Evolutionary conservation across 306 rosid species (phyloP).

Genomic region (Fragaria vesca): DNA sequence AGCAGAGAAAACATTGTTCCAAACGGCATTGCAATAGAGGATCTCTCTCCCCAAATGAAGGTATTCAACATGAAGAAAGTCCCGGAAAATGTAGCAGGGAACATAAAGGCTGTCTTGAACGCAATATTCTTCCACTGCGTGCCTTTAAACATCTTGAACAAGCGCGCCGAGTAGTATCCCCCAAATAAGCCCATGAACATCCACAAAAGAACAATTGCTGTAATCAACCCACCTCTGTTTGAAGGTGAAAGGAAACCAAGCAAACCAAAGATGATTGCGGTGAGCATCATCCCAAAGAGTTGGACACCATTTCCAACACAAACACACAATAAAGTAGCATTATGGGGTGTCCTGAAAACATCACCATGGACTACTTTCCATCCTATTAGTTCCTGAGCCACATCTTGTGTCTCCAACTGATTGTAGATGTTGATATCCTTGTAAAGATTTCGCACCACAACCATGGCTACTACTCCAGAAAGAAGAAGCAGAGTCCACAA

Average conservation of each 20-base stretch:
- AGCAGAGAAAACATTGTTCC: constrained; percentile 88
- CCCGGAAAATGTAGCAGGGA: constrained; percentile 80
- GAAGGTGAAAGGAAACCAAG: constrained; percentile 93
- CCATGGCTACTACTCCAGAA: constrained; percentile 99
- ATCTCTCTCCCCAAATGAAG: constrained; percentile 81
- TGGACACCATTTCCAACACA: constrained; percentile 95
- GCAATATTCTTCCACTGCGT: constrained; percentile 94
- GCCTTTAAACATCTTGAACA: constrained; percentile 97
- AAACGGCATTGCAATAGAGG: constrained; percentile 88
- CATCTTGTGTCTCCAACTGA: constrained; percentile 95
- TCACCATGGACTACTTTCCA: constrained; percentile 99
- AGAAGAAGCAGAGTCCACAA: constrained; percentile 92
- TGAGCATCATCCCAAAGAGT: constrained; percentile 81
- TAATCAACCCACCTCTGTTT: constrained; percentile 91
- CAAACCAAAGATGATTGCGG: constrained; percentile 82
- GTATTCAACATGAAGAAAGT: constrained; percentile 68
- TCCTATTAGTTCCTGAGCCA: constrained; percentile 64
- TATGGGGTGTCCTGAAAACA: constrained; percentile 81
- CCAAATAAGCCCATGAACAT: constrained; percentile 96
- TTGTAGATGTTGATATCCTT: constrained; percentile 93
- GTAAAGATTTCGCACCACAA: constrained; percentile 95
- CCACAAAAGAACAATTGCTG: constrained; percentile 96
- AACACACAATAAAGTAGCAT: constrained; percentile 80
- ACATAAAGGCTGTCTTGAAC: constrained; percentile 88
- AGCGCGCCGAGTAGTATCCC: constrained; percentile 87